These are phyloP conservation scores for Cercospora sp. DNA, from an alignment of 2,329 filamentous ascomycete genomes.

Conservation along the genomic window DNA sequence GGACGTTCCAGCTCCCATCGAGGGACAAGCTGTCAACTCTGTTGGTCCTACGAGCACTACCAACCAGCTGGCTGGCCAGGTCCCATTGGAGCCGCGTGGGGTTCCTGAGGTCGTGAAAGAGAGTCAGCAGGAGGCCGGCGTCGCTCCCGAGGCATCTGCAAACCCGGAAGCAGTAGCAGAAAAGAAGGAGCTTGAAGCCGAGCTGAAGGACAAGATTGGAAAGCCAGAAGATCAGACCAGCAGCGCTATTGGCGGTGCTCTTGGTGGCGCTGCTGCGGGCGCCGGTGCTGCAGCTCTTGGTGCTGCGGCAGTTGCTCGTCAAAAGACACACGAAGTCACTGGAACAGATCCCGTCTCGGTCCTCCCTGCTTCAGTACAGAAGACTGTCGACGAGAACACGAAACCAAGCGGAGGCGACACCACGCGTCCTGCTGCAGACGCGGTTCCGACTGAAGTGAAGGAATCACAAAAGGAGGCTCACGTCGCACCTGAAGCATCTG, in stretches of 20 bases:
- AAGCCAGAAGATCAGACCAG: constrained; percentile 41
- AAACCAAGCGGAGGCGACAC: constrained; percentile 15
- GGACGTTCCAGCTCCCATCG: constrained; percentile 26
- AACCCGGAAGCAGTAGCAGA: constrained; percentile 66
- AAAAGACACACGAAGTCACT: constrained; percentile 44
- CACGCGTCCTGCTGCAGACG: constrained; percentile 16
- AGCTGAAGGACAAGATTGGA: constrained; percentile 65
- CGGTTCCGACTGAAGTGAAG: constrained; percentile 35
- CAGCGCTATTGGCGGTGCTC: constrained; percentile 43
- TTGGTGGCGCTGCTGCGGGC: constrained; percentile 42
- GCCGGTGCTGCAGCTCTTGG: constrained; percentile 41
- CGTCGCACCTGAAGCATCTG: constrained; percentile 68
- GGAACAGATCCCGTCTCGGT: constrained; percentile 53
- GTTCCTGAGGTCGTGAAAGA: constrained; percentile 68
- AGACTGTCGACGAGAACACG: constrained; percentile 43
- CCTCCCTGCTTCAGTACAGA: constrained; percentile 46
- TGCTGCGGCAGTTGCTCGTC: constrained; percentile 45
- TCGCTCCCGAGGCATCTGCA: constrained; percentile 64
- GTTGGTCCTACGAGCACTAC: constrained; percentile 42
- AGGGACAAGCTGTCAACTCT: constrained; percentile 24
- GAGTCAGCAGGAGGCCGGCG: constrained; percentile 67
- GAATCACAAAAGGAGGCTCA: constrained; percentile 37
- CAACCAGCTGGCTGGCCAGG: constrained; percentile 48
- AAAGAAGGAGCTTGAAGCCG: constrained; percentile 70
- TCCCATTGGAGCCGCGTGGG: constrained; percentile 48